Evolutionary conservation across 2,329 filamentous ascomycete species (phyloP).

Genomic region (Shiraia bambusicola): DNA sequence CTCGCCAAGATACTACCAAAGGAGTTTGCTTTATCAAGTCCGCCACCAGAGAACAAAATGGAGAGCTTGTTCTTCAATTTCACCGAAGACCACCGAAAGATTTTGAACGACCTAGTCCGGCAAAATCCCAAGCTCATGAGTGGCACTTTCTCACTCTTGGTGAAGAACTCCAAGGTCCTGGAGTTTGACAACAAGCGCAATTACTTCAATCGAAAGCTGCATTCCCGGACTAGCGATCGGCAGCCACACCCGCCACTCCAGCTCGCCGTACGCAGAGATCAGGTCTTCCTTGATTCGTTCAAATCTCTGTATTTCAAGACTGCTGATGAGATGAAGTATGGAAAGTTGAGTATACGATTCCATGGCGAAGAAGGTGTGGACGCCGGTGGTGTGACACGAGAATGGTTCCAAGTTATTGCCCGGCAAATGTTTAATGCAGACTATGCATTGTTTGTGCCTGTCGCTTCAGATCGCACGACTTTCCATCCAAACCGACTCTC

Average conservation of each 20-base stretch:
- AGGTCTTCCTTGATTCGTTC: constrained; percentile 98
- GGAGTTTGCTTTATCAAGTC: constrained; percentile 73
- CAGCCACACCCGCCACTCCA: constrained; percentile 77
- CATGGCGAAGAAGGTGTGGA: constrained; percentile 97
- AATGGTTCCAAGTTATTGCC: constrained; percentile 98
- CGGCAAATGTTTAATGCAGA: constrained; percentile 99
- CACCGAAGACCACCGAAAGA: constrained; percentile 95
- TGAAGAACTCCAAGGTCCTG: constrained; percentile 97
- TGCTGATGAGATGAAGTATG: constrained; percentile 97
- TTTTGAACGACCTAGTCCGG: constrained; percentile 94
- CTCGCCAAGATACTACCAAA: constrained; percentile 51
- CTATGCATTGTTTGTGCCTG: constrained; percentile 93
- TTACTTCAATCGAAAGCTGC: constrained; percentile 94
- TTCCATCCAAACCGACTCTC: constrained; percentile 98
- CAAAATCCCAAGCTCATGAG: constrained; percentile 99
- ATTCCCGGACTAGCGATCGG: constrained; percentile 67
- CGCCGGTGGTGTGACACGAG: constrained; percentile 92
- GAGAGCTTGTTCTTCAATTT: constrained; percentile 95
- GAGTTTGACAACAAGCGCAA: constrained; percentile 99
- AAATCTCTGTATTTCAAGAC: constrained; percentile 97
- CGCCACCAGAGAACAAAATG: constrained; percentile 76
- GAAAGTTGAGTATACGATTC: constrained; percentile 97
- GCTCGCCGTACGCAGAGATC: constrained; percentile 85
- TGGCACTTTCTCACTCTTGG: constrained; percentile 90
- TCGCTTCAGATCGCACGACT: constrained; percentile 94